These are phyloP conservation scores for Rhodamnia rubescens DNA, from an alignment of 345 rosid genomes.

Conservation along the genomic window DNA sequence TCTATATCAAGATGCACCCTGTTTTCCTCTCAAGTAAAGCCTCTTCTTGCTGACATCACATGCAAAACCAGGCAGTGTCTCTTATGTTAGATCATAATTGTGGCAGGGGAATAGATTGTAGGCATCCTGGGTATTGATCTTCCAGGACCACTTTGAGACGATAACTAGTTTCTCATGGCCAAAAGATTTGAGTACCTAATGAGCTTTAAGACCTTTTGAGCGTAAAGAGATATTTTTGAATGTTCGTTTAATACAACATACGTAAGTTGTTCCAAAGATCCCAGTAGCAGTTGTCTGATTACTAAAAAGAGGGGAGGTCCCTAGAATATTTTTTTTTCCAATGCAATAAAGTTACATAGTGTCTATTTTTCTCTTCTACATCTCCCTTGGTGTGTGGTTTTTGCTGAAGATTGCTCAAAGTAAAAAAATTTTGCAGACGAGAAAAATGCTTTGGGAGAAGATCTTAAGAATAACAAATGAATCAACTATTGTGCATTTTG, in stretches of 20 bases:
- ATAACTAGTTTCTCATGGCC: neutral
- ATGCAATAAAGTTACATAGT: no score
- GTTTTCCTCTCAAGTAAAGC: slow-evolving; percentile 71
- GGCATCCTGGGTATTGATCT: neutral
- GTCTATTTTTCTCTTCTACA: neutral
- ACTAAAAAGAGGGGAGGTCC: no score
- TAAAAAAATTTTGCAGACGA: neutral
- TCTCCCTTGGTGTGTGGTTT: neutral
- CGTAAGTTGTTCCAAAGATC: neutral
- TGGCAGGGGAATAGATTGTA: neutral
- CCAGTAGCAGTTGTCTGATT: neutral
- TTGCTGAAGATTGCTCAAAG: neutral
- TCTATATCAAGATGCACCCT: slow-evolving; percentile 88
- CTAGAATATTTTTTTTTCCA: no score
- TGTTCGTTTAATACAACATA: neutral
- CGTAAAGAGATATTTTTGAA: neutral
- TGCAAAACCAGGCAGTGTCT: neutral
- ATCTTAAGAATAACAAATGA: neutral
- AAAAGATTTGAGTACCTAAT: neutral
- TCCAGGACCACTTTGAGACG: neutral
- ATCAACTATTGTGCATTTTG: neutral
- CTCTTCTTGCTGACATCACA: neutral
- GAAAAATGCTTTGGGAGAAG: neutral
- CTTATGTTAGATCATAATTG: neutral
- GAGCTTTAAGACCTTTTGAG: neutral